A percentile compares a stretch with the other conserved stretches of the same genome.
phyloP scores from a whole-genome alignment of 352 stramenopile species.

The Phytophthora fragariae region DNA sequence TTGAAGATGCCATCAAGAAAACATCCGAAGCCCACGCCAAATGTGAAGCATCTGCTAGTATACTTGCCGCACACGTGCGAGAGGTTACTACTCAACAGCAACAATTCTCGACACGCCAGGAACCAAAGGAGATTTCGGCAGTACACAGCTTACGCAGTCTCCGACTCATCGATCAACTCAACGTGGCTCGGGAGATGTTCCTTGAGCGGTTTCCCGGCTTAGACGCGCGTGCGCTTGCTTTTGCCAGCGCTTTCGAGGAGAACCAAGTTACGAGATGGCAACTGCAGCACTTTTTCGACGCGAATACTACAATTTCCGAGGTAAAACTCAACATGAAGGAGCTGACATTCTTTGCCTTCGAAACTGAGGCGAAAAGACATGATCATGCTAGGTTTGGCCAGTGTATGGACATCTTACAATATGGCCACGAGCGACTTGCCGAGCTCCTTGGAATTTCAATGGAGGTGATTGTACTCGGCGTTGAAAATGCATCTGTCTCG shows the following conservation, averaged over 20 bases:
- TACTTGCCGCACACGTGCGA: conserved; percentile 15
- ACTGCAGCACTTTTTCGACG: conserved; percentile 69
- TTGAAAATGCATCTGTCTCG: conserved; percentile 5
- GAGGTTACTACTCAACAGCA: conserved; percentile 34
- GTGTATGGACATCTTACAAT: conserved; percentile 67
- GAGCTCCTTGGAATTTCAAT: conserved; percentile 62
- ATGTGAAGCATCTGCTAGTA: conserved; percentile 16
- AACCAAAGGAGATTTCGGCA: conserved; percentile 64
- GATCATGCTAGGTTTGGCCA: conserved; percentile 52
- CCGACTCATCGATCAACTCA: conserved; percentile 46
- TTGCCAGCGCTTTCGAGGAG: conserved; percentile 56
- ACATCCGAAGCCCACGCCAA: conserved; percentile 25
- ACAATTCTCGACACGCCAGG: conserved; percentile 32
- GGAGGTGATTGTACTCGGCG: conserved; percentile 45
- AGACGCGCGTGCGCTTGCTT: conserved; percentile 64
- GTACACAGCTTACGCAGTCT: conserved; percentile 58
- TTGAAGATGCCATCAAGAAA: conserved; percentile 43
- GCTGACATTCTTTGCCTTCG: conserved; percentile 60
- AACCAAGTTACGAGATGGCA: conserved; percentile 66
- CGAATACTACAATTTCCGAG: conserved; percentile 57
- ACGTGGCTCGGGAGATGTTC: conserved; percentile 64
- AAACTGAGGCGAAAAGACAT: conserved; percentile 60
- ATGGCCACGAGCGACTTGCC: conserved; percentile 63
- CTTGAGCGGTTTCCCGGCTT: conserved; percentile 71
- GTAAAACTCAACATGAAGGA: conserved; percentile 66